phyloP scores from a whole-genome alignment of 2,329 filamentous ascomycete genomes.

The Botrytis cinerea region DNA sequence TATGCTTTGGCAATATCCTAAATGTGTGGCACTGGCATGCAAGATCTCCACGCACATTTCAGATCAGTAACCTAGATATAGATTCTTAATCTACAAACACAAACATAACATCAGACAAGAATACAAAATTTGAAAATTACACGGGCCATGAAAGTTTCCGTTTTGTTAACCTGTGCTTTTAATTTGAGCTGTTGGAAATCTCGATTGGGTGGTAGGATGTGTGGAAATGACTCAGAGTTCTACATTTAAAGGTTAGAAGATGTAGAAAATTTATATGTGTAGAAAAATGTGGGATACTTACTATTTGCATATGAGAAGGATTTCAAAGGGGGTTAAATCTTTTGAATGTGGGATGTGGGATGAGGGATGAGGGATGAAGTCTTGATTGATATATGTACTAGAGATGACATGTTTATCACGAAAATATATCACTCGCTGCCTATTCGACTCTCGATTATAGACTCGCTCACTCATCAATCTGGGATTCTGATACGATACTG shows the following conservation, averaged over 20 bases:
- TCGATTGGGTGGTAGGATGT: too few relatives aligned
- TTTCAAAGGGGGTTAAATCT: neutral
- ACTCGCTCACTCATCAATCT: neutral
- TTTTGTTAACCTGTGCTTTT: neutral
- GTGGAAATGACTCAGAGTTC: neutral
- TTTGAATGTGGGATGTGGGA: neutral
- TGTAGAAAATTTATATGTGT: neutral
- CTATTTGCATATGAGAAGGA: neutral
- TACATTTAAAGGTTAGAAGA: neutral
- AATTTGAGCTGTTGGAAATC: neutral
- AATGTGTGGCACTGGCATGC: neutral
- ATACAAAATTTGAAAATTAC: neutral
- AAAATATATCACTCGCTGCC: neutral
- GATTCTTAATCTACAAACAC: neutral
- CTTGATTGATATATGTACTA: neutral
- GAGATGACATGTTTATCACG: neutral
- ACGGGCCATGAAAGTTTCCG: neutral
- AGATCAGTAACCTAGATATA: neutral
- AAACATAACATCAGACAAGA: neutral
- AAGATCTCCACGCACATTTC: neutral
- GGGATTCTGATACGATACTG: neutral
- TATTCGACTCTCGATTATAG: fast-evolving
- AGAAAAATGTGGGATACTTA: neutral
- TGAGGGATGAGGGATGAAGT: neutral
- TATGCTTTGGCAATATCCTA: neutral